These are phyloP conservation scores for Vitis labrusca DNA, from an alignment of 164 flowering plant species.

Conservation along the genomic window DNA sequence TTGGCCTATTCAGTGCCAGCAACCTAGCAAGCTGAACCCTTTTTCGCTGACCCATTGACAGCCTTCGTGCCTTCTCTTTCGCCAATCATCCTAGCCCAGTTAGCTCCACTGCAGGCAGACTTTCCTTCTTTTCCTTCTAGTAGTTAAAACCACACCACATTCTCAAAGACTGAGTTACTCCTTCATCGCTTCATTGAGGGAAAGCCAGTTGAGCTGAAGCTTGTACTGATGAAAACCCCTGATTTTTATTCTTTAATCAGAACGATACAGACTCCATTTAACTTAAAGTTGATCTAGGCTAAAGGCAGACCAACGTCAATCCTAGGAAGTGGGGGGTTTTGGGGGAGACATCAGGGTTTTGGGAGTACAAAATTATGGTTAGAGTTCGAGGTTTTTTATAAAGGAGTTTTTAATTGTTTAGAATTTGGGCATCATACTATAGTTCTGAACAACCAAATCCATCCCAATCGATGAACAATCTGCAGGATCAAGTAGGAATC, in stretches of 20 bases:
- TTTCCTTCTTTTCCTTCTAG: conserved; percentile 79
- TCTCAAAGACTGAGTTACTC: conserved; percentile 72
- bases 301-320: no score
- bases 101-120: conserved; percentile 68
- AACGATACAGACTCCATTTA: no score
- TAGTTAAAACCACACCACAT: conserved; percentile 79
- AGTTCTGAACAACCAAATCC: no score
- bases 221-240: conserved; percentile 81
- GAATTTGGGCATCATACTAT: no score
- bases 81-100: conserved; percentile 81
- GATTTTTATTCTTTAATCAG: conserved; percentile 30
- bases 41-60: conserved; percentile 92
- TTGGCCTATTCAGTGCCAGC: conserved; percentile 82
- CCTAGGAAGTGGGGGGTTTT: conserved; percentile 61
- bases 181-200: conserved; percentile 81
- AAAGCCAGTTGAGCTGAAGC: conserved; percentile 90
- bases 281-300: no score
- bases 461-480: no score
- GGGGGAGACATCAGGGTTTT: conserved; percentile 44
- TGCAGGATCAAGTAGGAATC: no score
- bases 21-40: conserved; percentile 83
- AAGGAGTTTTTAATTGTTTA: no score
- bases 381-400: no score
- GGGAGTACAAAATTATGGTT: no score
- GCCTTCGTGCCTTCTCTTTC: conserved; percentile 75